A percentile compares a stretch with the other conserved stretches of the same genome.
phyloP scores from a whole-genome alignment of 2,329 filamentous ascomycete genomes.

The Sclerotinia borealis region DNA sequence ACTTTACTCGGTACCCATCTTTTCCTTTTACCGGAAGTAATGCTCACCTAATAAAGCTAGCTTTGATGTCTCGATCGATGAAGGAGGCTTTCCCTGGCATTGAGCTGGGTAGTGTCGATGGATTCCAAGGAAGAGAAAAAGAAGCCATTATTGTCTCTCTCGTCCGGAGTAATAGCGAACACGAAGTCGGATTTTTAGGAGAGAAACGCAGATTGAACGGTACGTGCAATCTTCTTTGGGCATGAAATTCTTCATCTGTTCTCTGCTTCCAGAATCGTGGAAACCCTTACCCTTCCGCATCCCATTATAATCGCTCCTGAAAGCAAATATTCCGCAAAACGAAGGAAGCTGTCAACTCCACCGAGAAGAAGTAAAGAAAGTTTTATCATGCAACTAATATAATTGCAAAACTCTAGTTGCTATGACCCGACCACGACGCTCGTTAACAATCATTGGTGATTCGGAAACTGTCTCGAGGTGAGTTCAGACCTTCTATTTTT shows the following conservation, averaged over 20 bases:
- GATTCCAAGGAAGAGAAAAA: conserved; percentile 95
- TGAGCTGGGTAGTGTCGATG: conserved; percentile 94
- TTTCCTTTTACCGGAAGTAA: background rate
- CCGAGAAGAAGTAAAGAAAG: conserved; percentile 11
- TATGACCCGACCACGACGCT: conserved; percentile 91
- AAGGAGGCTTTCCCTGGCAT: conserved; percentile 78
- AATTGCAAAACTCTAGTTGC: conserved; percentile 56
- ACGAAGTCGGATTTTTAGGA: conserved; percentile 86
- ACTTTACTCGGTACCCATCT: background rate
- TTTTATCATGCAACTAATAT: conserved; percentile 15
- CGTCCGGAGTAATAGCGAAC: conserved; percentile 82
- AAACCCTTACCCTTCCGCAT: background rate
- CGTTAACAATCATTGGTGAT: conserved; percentile 86
- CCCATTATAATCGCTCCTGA: background rate
- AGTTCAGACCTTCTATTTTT: conserved; percentile 38
- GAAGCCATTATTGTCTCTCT: conserved; percentile 89
- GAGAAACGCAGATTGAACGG: conserved; percentile 91
- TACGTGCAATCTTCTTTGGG: conserved; percentile 40
- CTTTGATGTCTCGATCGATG: conserved; percentile 66
- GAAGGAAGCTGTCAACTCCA: background rate
- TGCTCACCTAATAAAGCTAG: conserved; percentile 47
- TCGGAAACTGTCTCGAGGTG: conserved; percentile 78
- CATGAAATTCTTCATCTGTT: conserved; percentile 2
- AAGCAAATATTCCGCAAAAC: conserved; percentile 1
- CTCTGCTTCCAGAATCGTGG: background rate